phyloP scores from a whole-genome alignment of 2,329 filamentous ascomycete species.

The Emmonsia crescens region DNA sequence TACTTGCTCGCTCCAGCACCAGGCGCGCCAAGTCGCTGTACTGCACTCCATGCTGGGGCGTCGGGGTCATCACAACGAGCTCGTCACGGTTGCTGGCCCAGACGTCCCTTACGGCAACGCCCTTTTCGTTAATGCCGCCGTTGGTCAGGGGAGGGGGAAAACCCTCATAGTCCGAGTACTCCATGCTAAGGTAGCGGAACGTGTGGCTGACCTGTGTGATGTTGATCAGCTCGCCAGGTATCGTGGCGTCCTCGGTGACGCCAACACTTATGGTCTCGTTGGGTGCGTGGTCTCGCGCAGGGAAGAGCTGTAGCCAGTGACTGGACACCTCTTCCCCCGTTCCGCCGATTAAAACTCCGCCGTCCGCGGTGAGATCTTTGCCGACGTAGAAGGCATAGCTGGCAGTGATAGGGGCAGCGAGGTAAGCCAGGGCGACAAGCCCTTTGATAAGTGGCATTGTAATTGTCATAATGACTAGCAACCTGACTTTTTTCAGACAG shows the following conservation, averaged over 20 bases:
- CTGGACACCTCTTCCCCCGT: slow-evolving; percentile 40
- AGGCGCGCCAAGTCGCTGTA: slow-evolving; percentile 34
- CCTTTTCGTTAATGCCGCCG: slow-evolving; percentile 35
- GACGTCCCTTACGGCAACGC: slow-evolving; percentile 33
- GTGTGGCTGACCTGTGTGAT: background rate
- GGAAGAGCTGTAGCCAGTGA: slow-evolving; percentile 39
- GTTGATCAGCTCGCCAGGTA: slow-evolving; percentile 16
- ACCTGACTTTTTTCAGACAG: background rate
- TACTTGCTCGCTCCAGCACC: slow-evolving; percentile 32
- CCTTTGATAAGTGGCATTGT: background rate
- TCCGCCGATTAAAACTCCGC: slow-evolving; percentile 35
- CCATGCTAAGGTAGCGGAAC: background rate
- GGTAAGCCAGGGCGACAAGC: background rate
- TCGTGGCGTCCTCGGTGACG: slow-evolving; percentile 30
- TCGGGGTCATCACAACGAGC: slow-evolving; percentile 32
- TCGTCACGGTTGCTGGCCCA: slow-evolving; percentile 33
- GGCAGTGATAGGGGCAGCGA: slow-evolving; percentile 13
- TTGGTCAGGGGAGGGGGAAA: slow-evolving; percentile 37
- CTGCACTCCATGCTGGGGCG: slow-evolving; percentile 31
- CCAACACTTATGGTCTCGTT: slow-evolving; percentile 36
- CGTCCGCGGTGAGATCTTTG: slow-evolving; percentile 35
- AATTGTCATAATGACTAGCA: background rate
- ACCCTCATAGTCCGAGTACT: slow-evolving; percentile 26
- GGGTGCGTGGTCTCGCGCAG: slow-evolving; percentile 29
- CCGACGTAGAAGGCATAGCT: slow-evolving; percentile 42